Percentiles rank a stretch among this genome's conserved stretches.
Conservation (phyloP, 805 yeast species). For the Isabelozyma gotoi region DNA sequence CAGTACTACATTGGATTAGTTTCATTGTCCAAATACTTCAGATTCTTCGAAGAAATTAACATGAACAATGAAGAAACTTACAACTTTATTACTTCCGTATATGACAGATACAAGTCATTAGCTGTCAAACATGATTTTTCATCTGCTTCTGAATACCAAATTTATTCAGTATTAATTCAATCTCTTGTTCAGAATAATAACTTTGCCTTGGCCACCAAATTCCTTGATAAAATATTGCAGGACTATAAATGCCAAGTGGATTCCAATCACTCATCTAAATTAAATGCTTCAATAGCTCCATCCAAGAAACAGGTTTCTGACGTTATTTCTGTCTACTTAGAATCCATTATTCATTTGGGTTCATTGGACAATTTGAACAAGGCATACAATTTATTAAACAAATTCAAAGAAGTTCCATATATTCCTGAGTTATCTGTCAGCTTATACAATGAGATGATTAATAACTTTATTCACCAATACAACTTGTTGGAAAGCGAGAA, state of each 20-base stretch:
- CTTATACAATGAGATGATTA: slow-evolving; percentile 30
- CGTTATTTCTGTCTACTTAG: slow-evolving; percentile 45
- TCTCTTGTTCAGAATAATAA: slow-evolving; percentile 54
- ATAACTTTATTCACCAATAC: slow-evolving; percentile 20
- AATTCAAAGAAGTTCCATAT: slow-evolving; percentile 28
- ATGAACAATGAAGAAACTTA: slow-evolving; percentile 17
- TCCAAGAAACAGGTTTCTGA: slow-evolving; percentile 30
- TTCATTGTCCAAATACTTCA: slow-evolving; percentile 23
- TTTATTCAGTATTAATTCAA: slow-evolving; percentile 53
- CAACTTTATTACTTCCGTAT: slow-evolving; percentile 25
- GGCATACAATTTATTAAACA: slow-evolving; percentile 23
- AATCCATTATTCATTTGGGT: slow-evolving; percentile 15
- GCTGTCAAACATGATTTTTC: slow-evolving; percentile 13
- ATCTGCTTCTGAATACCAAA: slow-evolving; percentile 39
- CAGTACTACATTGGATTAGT: slow-evolving; percentile 38
- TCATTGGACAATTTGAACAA: slow-evolving; percentile 12
- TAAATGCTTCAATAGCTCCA: slow-evolving; percentile 1
- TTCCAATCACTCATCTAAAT: slow-evolving; percentile 3
- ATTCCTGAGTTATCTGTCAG: slow-evolving; percentile 35
- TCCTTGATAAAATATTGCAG: slow-evolving; percentile 54
- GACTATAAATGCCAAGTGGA: slow-evolving; percentile 36
- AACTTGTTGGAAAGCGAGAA: not conserved
- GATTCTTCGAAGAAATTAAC: slow-evolving; percentile 13
- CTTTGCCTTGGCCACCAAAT: slow-evolving; percentile 49
- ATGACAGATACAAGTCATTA: slow-evolving; percentile 29